Evolutionary conservation across 2,329 filamentous ascomycete genomes (phyloP).

Genomic region (Cercospora beticola): DNA sequence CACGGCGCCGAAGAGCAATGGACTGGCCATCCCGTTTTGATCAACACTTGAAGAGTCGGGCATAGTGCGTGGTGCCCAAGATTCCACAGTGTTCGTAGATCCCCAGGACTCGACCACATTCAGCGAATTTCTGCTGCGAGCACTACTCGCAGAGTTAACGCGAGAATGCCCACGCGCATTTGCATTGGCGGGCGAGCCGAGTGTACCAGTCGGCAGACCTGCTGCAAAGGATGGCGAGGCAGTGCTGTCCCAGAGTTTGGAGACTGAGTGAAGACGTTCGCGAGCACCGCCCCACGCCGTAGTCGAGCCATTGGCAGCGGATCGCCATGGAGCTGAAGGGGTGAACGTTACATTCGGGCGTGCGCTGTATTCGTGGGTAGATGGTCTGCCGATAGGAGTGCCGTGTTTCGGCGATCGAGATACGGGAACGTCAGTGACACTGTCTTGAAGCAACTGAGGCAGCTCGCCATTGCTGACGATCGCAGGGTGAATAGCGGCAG

Average conservation of each 20-base stretch:
- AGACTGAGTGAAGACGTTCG: conserved; percentile 34
- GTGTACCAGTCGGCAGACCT: conserved; percentile 34
- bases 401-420: conserved; percentile 15
- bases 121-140: conserved; percentile 39
- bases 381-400: conserved; percentile 9
- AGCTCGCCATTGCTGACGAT: conserved; percentile 43
- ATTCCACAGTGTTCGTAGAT: conserved; percentile 20
- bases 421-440: conserved; percentile 41
- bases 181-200: conserved; percentile 28
- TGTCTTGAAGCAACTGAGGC: conserved; percentile 31
- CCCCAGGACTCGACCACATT: conserved; percentile 31
- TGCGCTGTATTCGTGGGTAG: conserved; percentile 9
- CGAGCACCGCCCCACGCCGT: conserved; percentile 13
- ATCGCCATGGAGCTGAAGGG: conserved; percentile 12
- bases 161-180: conserved; percentile 41
- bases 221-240: conserved; percentile 37
- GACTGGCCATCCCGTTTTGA: conserved; percentile 41
- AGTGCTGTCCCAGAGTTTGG: conserved; percentile 32
- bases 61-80: conserved; percentile 24
- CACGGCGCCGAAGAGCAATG: conserved; percentile 43
- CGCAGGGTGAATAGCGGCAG: conserved; percentile 31
- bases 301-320: conserved; percentile 1
- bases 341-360: conserved; percentile 15
- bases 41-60: conserved; percentile 26
- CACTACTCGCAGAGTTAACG: conserved; percentile 45